Evolutionary conservation across 345 rosid species (phyloP).

Genomic region (Kernera saxatilis): DNA sequence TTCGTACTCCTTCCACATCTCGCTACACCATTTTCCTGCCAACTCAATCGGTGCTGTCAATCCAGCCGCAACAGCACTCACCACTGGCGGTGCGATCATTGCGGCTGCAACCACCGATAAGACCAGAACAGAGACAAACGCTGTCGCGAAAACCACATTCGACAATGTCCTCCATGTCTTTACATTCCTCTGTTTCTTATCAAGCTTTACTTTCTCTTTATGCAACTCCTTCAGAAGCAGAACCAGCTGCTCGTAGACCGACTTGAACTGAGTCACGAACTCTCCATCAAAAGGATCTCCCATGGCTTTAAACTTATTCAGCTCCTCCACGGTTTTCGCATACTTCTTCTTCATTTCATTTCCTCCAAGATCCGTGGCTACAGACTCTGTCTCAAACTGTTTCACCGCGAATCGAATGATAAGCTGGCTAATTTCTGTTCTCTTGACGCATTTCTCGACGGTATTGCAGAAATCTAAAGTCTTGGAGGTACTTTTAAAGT

Average conservation of each 20-base stretch:
- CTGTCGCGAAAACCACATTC: conserved; percentile 52
- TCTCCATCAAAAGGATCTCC: conserved; percentile 67
- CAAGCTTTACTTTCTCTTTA: conserved; percentile 47
- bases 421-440: conserved; percentile 48
- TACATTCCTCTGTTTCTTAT: conserved; percentile 51
- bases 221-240: conserved; percentile 43
- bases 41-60: conserved; percentile 45
- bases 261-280: conserved; percentile 40
- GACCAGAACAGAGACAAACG: conserved; percentile 55
- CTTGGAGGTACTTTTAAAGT: conserved; percentile 52
- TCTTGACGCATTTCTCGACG: conserved; percentile 50
- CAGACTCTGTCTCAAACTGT: conserved; percentile 44
- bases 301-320: conserved; percentile 52
- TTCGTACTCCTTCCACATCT: conserved; percentile 54
- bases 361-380: conserved; percentile 21
- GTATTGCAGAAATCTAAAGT: conserved; percentile 64
- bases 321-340: conserved; percentile 53
- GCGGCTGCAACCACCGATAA: conserved; percentile 78
- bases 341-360: conserved; percentile 35
- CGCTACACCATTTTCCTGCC: conserved; percentile 57
- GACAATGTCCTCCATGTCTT: conserved; percentile 68
- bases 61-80: conserved; percentile 53
- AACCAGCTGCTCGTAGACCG: conserved; percentile 42
- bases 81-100: conserved; percentile 51
- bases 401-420: conserved; percentile 52